A percentile compares a stretch with the other conserved stretches of the same genome.
Conservation (phyloP, 2,329 filamentous ascomycete species). For the Coniochaeta hoffmannii region DNA sequence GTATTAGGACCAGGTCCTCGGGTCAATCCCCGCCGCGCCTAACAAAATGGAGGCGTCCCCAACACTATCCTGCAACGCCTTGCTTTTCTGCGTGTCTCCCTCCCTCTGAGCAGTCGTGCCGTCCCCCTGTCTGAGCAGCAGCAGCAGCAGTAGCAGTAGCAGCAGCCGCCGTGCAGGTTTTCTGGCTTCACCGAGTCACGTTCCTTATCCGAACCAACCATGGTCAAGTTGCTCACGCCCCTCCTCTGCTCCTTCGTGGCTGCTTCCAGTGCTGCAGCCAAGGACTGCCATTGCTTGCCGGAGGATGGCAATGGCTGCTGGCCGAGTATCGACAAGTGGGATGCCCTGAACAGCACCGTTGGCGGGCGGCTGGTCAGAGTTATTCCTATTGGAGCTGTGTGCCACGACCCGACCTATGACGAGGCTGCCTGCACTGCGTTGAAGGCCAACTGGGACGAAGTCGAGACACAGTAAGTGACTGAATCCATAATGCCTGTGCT, state of each 20-base stretch:
- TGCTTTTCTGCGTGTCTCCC: background rate
- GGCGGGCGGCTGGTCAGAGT: conserved; percentile 34
- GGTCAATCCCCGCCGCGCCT: background rate
- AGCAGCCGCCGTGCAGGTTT: background rate
- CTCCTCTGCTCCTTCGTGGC: background rate
- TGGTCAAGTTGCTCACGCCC: background rate
- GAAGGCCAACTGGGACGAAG: conserved; percentile 14
- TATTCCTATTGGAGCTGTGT: conserved; percentile 35
- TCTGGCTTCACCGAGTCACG: background rate
- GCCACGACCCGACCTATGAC: conserved; percentile 32
- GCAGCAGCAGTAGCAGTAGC: background rate
- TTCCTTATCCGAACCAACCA: background rate
- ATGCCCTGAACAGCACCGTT: conserved; percentile 34
- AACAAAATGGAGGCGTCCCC: background rate
- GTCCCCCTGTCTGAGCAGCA: background rate
- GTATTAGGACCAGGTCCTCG: background rate
- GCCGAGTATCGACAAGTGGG: conserved; percentile 22
- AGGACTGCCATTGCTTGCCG: background rate
- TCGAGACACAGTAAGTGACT: conserved; percentile 17
- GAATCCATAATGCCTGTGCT: background rate
- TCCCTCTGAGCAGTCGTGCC: background rate
- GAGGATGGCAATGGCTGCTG: background rate
- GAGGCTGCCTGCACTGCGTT: conserved; percentile 29
- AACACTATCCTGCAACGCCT: background rate
- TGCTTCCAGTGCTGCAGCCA: background rate